These are phyloP conservation scores for Triglochin maritima DNA, from an alignment of 106 monocot genomes.

Conservation along the genomic window DNA sequence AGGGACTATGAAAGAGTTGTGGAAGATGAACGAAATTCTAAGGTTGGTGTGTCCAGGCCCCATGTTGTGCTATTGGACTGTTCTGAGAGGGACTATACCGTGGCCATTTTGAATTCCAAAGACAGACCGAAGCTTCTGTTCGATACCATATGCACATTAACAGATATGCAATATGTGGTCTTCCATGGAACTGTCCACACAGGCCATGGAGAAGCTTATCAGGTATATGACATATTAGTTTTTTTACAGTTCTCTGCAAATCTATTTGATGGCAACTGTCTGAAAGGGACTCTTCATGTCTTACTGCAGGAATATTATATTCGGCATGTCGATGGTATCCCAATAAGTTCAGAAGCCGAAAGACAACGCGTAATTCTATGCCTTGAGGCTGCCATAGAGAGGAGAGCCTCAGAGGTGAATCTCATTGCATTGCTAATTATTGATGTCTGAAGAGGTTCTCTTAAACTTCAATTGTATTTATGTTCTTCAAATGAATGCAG, in stretches of 20 bases:
- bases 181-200: slow-evolving; percentile 29
- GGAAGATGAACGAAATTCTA: background rate
- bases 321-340: slow-evolving; percentile 12
- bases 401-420: slow-evolving; percentile 10
- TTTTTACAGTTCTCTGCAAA: background rate
- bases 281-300: background rate
- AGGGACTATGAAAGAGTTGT: slow-evolving; percentile 16
- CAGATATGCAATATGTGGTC: slow-evolving; percentile 30
- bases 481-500: slow-evolving; percentile 1
- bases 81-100: slow-evolving; percentile 19
- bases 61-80: slow-evolving; percentile 12
- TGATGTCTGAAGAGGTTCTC: too few relatives aligned
- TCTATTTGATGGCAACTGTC: too few relatives aligned
- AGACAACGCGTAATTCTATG: slow-evolving; percentile 6
- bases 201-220: slow-evolving; percentile 8
- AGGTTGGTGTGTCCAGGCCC: background rate
- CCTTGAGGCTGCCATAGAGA: slow-evolving; percentile 13
- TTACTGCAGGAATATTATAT: slow-evolving; percentile 22
- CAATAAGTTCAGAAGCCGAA: slow-evolving; percentile 14
- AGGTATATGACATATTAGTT: slow-evolving; percentile 3
- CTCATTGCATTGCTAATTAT: background rate
- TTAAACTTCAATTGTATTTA: too few relatives aligned
- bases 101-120: slow-evolving; percentile 16
- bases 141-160: slow-evolving; percentile 23
- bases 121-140: slow-evolving; percentile 34